Percentiles rank a stretch among this genome's conserved stretches.
Conservation (phyloP, 2,329 filamentous ascomycete genomes). For the Nigrospora oryzae region DNA sequence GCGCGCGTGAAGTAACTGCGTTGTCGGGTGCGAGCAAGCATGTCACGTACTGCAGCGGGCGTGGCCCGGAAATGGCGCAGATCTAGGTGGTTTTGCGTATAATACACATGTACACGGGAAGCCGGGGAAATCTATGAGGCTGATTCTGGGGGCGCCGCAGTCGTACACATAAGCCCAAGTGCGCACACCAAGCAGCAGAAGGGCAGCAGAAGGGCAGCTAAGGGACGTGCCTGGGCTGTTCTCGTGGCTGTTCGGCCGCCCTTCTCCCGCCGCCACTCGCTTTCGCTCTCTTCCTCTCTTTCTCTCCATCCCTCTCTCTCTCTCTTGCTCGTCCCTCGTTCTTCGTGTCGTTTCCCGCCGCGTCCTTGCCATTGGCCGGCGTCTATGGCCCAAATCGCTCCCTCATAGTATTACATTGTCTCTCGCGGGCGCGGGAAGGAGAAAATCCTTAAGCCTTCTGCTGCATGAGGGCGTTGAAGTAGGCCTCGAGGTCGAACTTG, state of each 20-base stretch:
- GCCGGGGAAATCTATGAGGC: conserved; percentile 21
- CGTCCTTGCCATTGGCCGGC: conserved; percentile 11
- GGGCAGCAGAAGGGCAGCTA: too few relatives aligned
- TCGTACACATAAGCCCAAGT: conserved; percentile 12
- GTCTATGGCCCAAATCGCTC: conserved; percentile 6
- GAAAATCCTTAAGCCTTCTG: conserved; percentile 35
- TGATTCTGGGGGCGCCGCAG: conserved; percentile 14
- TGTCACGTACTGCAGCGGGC: too few relatives aligned
- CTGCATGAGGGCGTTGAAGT: conserved; percentile 55
- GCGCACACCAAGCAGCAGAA: neutral
- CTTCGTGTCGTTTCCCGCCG: conserved; percentile 6
- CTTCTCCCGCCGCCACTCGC: neutral
- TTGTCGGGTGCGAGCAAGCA: too few relatives aligned
- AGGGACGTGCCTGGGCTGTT: too few relatives aligned
- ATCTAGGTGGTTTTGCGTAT: conserved; percentile 19
- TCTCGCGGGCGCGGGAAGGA: conserved; percentile 4
- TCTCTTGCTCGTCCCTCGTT: too few relatives aligned
- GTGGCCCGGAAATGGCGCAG: conserved; percentile 4
- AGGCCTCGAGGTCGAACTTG: conserved; percentile 90
- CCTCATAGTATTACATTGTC: conserved; percentile 13
- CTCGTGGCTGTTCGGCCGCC: too few relatives aligned
- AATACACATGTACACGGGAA: conserved; percentile 22
- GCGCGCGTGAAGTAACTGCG: too few relatives aligned
- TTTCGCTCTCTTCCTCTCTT: neutral
- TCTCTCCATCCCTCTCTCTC: too few relatives aligned